Evolutionary conservation across 176 grass and related monocot species (phyloP).

Genomic region (Cenchrus fungigraminus): DNA sequence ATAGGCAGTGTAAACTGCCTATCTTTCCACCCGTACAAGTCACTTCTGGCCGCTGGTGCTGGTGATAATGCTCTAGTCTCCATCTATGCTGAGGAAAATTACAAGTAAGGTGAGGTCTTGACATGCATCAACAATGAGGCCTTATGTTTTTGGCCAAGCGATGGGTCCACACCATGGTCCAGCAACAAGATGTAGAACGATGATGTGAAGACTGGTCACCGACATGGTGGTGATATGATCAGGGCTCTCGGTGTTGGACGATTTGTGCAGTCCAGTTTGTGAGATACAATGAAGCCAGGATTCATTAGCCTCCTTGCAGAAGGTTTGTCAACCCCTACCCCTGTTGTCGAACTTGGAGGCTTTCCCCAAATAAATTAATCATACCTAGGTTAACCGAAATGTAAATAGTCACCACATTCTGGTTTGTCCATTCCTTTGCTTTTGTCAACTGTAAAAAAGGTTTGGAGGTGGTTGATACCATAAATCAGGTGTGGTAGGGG

Average conservation of each 20-base stretch:
- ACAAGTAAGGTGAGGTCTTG: slow-evolving; percentile 62
- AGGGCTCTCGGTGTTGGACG: slow-evolving; percentile 29
- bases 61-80: slow-evolving; percentile 76
- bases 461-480: slow-evolving; percentile 46
- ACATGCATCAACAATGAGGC: slow-evolving; percentile 17
- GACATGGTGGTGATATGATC: slow-evolving; percentile 12
- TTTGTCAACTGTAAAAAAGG: slow-evolving; percentile 64
- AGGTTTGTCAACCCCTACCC: slow-evolving; percentile 48
- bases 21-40: slow-evolving; percentile 84
- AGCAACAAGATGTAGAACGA: slow-evolving; percentile 49
- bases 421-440: slow-evolving; percentile 28
- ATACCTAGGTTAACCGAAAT: slow-evolving; percentile 73
- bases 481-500: slow-evolving; percentile 70
- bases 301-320: slow-evolving; percentile 88
- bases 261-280: slow-evolving; percentile 59
- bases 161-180: slow-evolving; percentile 39
- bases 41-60: slow-evolving; percentile 77
- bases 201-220: slow-evolving; percentile 8
- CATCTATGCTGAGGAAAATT: slow-evolving; percentile 89
- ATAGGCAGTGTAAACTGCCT: slow-evolving; percentile 83
- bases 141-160: slow-evolving; percentile 48
- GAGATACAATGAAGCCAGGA: slow-evolving; percentile 40
- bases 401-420: slow-evolving; percentile 81
- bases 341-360: slow-evolving; percentile 58
- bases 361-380: slow-evolving; percentile 64